phyloP scores from a whole-genome alignment of 345 rosid genomes.

The Salix koriyanagi region DNA sequence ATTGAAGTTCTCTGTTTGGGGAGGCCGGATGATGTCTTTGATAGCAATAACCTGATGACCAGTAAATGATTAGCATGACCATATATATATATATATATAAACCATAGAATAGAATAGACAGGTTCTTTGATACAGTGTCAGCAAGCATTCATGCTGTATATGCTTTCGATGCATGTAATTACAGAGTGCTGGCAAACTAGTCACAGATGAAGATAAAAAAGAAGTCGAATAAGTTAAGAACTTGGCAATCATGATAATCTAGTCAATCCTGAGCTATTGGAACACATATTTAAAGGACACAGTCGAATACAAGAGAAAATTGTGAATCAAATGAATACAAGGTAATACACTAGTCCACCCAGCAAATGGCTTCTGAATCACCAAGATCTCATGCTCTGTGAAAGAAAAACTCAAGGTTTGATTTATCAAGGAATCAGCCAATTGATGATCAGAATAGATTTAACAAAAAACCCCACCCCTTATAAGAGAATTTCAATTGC shows the following conservation, averaged over 20 bases:
- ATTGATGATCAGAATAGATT: neutral
- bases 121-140: neutral
- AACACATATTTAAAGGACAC: neutral
- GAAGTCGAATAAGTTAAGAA: neutral
- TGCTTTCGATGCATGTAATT: neutral
- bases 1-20: constrained; percentile 81
- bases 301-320: neutral
- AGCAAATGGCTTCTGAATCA: neutral
- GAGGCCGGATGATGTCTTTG: constrained; percentile 89
- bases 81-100: neutral
- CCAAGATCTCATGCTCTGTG: neutral
- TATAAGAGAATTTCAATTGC: neutral
- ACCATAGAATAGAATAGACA: neutral
- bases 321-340: neutral
- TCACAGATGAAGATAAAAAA: neutral
- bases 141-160: neutral
- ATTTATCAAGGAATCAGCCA: neutral
- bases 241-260: neutral
- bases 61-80: neutral
- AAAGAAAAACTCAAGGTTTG: neutral
- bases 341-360: neutral
- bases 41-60: constrained; percentile 64
- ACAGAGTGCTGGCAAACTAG: neutral
- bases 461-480: neutral
- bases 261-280: neutral